A percentile compares a stretch with the other conserved stretches of the same genome.
Evolutionary conservation across 108 stramenopile genomes (phyloP).

Genomic region (Nitzschia putrida): DNA sequence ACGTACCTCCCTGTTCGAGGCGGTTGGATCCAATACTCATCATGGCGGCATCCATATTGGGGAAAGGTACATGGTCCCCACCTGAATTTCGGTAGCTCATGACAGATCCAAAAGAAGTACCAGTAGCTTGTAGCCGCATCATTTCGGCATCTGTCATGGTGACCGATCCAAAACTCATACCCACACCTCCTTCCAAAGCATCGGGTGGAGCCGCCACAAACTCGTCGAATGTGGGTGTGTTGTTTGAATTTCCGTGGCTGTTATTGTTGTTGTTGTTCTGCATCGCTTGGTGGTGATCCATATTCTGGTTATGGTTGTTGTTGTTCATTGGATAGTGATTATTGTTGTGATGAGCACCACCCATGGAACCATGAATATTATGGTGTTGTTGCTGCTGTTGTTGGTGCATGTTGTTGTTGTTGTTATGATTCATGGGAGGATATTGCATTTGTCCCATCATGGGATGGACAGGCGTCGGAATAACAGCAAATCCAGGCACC

Average conservation of each 20-base stretch:
- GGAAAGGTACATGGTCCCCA: conserved; percentile 24
- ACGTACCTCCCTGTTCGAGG: conserved; percentile 32
- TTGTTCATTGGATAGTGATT: conserved; percentile 5
- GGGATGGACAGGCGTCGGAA: not conserved
- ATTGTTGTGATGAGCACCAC: not conserved
- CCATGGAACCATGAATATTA: not conserved
- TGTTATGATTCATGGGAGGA: not conserved
- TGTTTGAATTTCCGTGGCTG: not conserved
- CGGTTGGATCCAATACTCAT: conserved; percentile 32
- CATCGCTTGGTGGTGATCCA: not conserved
- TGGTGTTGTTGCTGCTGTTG: conserved; percentile 18
- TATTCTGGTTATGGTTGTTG: not conserved
- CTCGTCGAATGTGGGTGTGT: conserved; percentile 31
- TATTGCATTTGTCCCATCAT: conserved; percentile 8
- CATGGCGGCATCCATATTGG: conserved; percentile 46
- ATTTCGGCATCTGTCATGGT: conserved; percentile 38
- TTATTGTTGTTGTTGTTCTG: conserved; percentile 24
- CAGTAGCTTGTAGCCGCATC: conserved; percentile 25
- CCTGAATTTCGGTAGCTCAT: conserved; percentile 15
- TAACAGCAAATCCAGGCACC: conserved; percentile 15
- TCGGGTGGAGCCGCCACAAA: conserved; percentile 32
- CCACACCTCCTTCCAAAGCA: conserved; percentile 26
- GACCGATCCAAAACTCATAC: conserved; percentile 51
- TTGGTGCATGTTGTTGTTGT: not conserved
- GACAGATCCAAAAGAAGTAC: conserved; percentile 40